Conservation (phyloP, 2,329 filamentous ascomycete genomes). For the Phialophora tarda region DNA sequence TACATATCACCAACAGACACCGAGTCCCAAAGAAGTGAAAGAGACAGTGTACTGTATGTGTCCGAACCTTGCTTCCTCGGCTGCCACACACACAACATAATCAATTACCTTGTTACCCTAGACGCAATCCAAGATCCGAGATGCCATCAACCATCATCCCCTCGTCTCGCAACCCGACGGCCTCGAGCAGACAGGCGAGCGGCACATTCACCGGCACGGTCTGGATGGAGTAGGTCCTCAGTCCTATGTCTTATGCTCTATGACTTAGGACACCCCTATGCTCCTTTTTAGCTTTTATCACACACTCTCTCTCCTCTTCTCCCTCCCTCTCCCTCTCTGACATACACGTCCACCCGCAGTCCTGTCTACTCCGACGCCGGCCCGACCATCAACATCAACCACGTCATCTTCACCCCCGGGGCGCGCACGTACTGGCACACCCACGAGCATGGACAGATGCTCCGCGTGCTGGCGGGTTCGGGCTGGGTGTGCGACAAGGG, state of each 20-base stretch:
- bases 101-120: too few relatives aligned
- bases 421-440: conserved; percentile 55
- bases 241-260: too few relatives aligned
- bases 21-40: too few relatives aligned
- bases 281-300: neutral
- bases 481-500: conserved; percentile 54
- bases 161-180: conserved; percentile 21
- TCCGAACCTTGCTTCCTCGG: too few relatives aligned
- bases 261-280: too few relatives aligned
- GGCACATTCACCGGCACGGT: conserved; percentile 45
- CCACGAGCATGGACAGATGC: conserved; percentile 53
- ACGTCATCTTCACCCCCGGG: conserved; percentile 53
- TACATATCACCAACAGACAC: too few relatives aligned
- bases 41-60: too few relatives aligned
- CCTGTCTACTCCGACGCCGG: conserved; percentile 38
- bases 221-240: conserved; percentile 38
- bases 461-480: conserved; percentile 49
- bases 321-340: too few relatives aligned
- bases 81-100: too few relatives aligned
- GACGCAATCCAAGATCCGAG: neutral
- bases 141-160: conserved; percentile 33
- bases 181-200: conserved; percentile 21
- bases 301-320: too few relatives aligned
- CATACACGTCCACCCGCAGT: conserved; percentile 5
- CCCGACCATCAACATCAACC: conserved; percentile 43